Percentiles rank a stretch among this genome's conserved stretches.
phyloP scores from a whole-genome alignment of 352 stramenopile species.

The Aphanomyces cochlioides region DNA sequence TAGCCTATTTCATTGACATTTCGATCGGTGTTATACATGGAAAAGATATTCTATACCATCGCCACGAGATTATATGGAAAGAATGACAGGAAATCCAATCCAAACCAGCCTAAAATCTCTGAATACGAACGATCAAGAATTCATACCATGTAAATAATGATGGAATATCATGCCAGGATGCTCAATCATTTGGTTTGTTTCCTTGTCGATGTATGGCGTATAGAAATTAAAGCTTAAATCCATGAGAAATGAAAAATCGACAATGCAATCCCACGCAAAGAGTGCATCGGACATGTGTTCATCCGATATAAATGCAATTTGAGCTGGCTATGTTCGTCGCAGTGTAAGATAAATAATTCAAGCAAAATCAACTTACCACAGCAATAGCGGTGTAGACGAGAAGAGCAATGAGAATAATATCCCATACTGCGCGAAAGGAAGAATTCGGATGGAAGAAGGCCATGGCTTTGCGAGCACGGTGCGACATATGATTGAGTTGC shows the following conservation, averaged over 20 bases:
- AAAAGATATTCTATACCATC: neutral
- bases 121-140: neutral
- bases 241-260: slow-evolving; percentile 28
- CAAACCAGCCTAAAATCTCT: slow-evolving; percentile 26
- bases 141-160: slow-evolving; percentile 29
- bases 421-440: slow-evolving; percentile 9
- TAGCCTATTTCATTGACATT: no score
- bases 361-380: neutral
- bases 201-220: slow-evolving; percentile 27
- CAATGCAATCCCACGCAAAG: slow-evolving; percentile 12
- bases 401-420: slow-evolving; percentile 7
- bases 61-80: slow-evolving; percentile 31
- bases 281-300: neutral
- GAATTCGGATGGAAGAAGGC: neutral
- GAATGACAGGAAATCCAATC: slow-evolving; percentile 32
- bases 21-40: no score
- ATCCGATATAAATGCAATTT: slow-evolving; percentile 10
- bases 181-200: slow-evolving; percentile 20
- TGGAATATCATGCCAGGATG: slow-evolving; percentile 22
- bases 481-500: no score
- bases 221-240: slow-evolving; percentile 34
- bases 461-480: neutral
- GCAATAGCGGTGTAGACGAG: slow-evolving; percentile 20
- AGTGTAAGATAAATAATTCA: neutral
- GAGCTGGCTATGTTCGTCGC: neutral